A percentile compares a stretch with the other conserved stretches of the same genome.
Conservation (phyloP, 331 rosid species). For the Arachis monticola region DNA sequence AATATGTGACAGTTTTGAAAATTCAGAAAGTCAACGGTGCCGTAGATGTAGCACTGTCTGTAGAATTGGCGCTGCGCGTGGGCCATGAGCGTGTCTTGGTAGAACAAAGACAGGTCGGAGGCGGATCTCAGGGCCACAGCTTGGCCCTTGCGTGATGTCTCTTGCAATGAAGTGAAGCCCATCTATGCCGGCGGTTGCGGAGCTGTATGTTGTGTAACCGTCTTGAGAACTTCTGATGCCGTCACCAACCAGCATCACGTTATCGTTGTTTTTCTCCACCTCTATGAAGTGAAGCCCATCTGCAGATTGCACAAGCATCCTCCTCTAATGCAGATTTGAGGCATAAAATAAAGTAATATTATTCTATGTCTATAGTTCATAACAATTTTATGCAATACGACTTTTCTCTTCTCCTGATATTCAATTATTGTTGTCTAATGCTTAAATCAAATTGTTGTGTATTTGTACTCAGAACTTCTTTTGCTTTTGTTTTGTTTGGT, state of each 20-base stretch:
- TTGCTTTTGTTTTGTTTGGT: no score
- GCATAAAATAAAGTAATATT: neutral
- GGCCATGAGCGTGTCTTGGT: conserved; percentile 89
- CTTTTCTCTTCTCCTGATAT: conserved; percentile 48
- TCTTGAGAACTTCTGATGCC: conserved; percentile 68
- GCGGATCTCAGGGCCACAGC: conserved; percentile 80
- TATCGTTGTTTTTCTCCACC: conserved; percentile 55
- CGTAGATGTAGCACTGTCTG: conserved; percentile 67
- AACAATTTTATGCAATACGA: neutral
- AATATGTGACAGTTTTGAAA: conserved; percentile 68
- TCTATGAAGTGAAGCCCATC: conserved; percentile 69
- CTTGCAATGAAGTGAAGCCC: conserved; percentile 70
- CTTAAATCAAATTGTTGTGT: neutral
- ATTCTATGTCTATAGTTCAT: neutral
- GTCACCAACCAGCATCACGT: conserved; percentile 79
- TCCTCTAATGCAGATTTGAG: conserved; percentile 18
- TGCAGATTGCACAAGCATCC: conserved; percentile 49
- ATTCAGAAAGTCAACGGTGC: conserved; percentile 80
- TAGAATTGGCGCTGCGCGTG: conserved; percentile 88
- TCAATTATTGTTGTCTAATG: conserved; percentile 19
- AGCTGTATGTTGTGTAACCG: conserved; percentile 73
- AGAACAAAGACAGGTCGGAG: conserved; percentile 76
- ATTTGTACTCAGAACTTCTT: no score
- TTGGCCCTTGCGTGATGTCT: conserved; percentile 69
- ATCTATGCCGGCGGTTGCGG: conserved; percentile 88